Base-by-base conservation (phyloP, 495 filamentous ascomycete species). In the Xylaria grammica region DNA sequence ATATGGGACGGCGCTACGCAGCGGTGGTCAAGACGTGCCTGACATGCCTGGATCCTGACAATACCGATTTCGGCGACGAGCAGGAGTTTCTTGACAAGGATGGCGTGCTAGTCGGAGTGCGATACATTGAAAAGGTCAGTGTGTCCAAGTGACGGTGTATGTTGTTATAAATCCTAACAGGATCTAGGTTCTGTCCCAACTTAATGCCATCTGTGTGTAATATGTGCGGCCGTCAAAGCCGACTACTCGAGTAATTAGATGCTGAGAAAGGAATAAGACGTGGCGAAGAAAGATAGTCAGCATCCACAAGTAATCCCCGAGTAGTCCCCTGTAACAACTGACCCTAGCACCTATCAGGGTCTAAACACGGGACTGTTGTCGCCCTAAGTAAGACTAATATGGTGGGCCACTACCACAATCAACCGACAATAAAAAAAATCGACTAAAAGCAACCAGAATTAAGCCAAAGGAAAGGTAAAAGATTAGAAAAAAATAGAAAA, bases 41-140 rank as follows among this genome's bases (percentile, higher is more conserved):
- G 19, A 84, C 76, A 6, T 88, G 84, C 63, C 67, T 89, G 32
- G 84, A 88, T 68, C 51, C 65, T 7, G 76, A 72, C 15, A 84
- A 84, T 65, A 60, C 36, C 3, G 78, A 78, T 22, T 85, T 86
- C 70, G 82, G 80, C 10, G 72, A 80, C 66, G 63, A 77, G 30
- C 63, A 53, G 0, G 81, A 85, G 22, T 80, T 85, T 59, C 34
- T 77, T 45, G 86, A 88, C 65, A 70, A 73, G 22, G 78, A 87
- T 65, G 81, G 84, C 8, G 72, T 83, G 29, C 58, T 78, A 13
- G 72, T 86, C 22, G 81, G 77, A 7, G 80, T 85, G 11, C 69
- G 76, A 60, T 85, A 79, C 67, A 82, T 85, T 58, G 81, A 85
- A 64, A 83, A 67, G 60, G 57, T 66, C 8, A 11, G 40, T 44